Conservation (phyloP, 1,284 basidiomycete genomes). For the Sparassis latifolia region DNA sequence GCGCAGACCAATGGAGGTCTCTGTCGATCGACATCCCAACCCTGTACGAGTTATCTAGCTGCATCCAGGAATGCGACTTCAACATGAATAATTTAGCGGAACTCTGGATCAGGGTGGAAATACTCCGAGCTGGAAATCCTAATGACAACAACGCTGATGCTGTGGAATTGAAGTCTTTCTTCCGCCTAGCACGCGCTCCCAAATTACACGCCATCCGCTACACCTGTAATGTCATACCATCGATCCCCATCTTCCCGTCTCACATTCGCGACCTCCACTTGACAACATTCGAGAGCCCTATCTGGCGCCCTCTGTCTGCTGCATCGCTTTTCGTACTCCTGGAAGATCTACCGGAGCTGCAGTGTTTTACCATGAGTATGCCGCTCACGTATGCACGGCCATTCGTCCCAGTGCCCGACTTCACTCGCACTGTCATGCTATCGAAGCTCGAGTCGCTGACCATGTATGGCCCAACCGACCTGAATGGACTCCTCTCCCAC, state of each 20-base stretch:
- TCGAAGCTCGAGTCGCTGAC: constrained; percentile 33
- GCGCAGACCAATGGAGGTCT: constrained; percentile 37
- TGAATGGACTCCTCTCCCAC: constrained; percentile 38
- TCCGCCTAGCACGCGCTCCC: constrained; percentile 27
- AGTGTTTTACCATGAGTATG: constrained; percentile 35
- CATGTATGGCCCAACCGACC: constrained; percentile 34
- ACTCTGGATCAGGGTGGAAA: constrained; percentile 15
- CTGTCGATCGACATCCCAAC: constrained; percentile 34
- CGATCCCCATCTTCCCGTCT: constrained; percentile 26
- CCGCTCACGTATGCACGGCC: constrained; percentile 28
- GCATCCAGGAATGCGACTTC: constrained; percentile 24
- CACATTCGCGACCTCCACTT: constrained; percentile 34
- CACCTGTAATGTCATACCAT: constrained; percentile 30
- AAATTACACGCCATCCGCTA: constrained; percentile 28
- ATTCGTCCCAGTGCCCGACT: constrained; percentile 27
- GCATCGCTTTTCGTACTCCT: constrained; percentile 20
- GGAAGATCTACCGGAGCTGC: constrained; percentile 24
- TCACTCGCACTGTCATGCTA: constrained; percentile 27
- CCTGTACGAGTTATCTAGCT: constrained; percentile 31
- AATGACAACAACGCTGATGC: constrained; percentile 8
- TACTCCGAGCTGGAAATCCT: constrained; percentile 12
- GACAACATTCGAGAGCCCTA: constrained; percentile 17
- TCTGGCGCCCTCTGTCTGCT: constrained; percentile 24
- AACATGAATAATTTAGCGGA: constrained; percentile 15
- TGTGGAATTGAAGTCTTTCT: constrained; percentile 22